Evolutionary conservation across 2,329 filamentous ascomycete genomes (phyloP).

Genomic region (Trichothecium roseum): DNA sequence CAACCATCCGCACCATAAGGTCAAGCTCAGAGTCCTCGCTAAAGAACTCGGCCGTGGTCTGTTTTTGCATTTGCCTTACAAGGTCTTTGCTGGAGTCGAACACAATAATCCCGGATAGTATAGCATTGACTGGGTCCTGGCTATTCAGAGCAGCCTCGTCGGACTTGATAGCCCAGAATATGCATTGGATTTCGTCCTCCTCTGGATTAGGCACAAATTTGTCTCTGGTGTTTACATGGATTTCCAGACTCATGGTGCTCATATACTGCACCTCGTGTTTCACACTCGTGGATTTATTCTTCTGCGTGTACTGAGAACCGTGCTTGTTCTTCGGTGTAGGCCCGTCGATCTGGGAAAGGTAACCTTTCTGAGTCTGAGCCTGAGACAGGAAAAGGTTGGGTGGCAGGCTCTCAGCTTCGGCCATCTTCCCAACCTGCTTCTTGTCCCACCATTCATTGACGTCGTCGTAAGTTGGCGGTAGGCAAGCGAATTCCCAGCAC

Average conservation of each 20-base stretch:
- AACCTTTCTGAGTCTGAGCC: slow-evolving; percentile 18
- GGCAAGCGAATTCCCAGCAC: slow-evolving; percentile 65
- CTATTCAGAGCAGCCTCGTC: slow-evolving; percentile 50
- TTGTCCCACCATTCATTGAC: slow-evolving; percentile 56
- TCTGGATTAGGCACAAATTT: slow-evolving; percentile 79
- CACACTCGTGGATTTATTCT: slow-evolving; percentile 61
- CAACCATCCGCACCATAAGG: slow-evolving; percentile 73
- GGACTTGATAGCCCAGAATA: slow-evolving; percentile 84
- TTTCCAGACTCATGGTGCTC: slow-evolving; percentile 89
- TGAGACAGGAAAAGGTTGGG: slow-evolving; percentile 7
- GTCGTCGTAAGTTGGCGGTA: slow-evolving; percentile 60
- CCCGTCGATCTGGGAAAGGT: slow-evolving; percentile 77
- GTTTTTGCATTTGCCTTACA: slow-evolving; percentile 50
- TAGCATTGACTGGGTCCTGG: slow-evolving; percentile 30
- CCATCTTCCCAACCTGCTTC: neutral
- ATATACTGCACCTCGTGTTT: slow-evolving; percentile 85
- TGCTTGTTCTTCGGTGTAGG: slow-evolving; percentile 74
- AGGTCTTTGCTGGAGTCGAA: slow-evolving; percentile 53
- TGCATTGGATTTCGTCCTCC: slow-evolving; percentile 74
- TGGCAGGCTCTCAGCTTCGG: slow-evolving; percentile 1
- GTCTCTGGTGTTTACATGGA: slow-evolving; percentile 81
- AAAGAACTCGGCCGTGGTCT: slow-evolving; percentile 53
- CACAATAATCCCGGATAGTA: slow-evolving; percentile 61
- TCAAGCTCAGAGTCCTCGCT: slow-evolving; percentile 75
- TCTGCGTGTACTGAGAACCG: slow-evolving; percentile 80